Evolutionary conservation across 163 green algal species (phyloP), one percentile per base, ranked within the genome.

Genomic region (Scenedesmus sp.): DNA sequence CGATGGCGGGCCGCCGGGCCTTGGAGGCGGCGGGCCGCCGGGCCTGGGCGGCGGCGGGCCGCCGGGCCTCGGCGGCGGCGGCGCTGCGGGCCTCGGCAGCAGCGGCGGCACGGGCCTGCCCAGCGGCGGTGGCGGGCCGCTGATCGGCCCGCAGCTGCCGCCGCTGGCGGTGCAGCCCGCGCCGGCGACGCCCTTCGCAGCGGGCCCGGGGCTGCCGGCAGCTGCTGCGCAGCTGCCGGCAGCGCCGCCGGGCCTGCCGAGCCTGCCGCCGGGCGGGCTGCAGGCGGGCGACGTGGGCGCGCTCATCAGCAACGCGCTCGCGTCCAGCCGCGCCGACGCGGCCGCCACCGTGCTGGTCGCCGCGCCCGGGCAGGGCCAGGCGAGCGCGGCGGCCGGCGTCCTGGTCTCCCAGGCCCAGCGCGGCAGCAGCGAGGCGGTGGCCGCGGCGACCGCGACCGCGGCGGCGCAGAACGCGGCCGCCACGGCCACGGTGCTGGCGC

Each of bases 401-500:
- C 26, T 77, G 22, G 24, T 63, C 2, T n/a, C 17, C 24, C 67
- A 65, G 31, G 42, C 57, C 14, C 39, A 18, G 45, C 34, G n/a
- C 10, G 67, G 67, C n/a, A 11, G 51, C 11, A 33, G 28, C 7
- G 67, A 77, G 2, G 31, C 67, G 17, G 51, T 77, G 17, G 67
- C 67, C 20, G 51, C 54, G 22, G 26, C 67, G 3, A 44, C 65
- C 42, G 67, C 67, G 17, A 22, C 20, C 22, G 67, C 67, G 20
- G 56, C 67, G 13, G 51, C 67, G 11, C 18, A 13, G 14, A 65
- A 77, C 33, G 7, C 45, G n/a, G 67, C 33, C 20, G 67, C 67
- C 20, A 77, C 67, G 36, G 67, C 67, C 29, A 44, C 50, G 24
- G 67, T 77, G 33, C 51, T 77, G 33, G 67, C 67, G 11, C 14